These are phyloP conservation scores for Clarireedia paspali DNA, from an alignment of 2,329 filamentous ascomycete species.

Conservation along the genomic window DNA sequence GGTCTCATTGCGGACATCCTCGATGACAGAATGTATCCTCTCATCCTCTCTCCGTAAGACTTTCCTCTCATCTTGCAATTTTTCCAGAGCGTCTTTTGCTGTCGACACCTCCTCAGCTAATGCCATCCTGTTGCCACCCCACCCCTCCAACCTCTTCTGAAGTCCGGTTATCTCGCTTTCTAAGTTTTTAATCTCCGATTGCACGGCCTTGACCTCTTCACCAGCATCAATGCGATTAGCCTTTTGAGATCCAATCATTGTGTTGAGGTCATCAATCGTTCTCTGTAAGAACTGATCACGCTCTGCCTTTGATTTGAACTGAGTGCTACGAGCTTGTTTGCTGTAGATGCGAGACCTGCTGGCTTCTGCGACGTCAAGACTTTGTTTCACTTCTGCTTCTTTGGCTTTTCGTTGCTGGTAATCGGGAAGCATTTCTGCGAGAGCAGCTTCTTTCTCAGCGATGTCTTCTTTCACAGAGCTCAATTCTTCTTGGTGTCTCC, in stretches of 20 bases:
- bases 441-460: slow-evolving; percentile 64
- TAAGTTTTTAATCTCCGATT: slow-evolving; percentile 61
- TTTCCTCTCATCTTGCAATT: slow-evolving; percentile 78
- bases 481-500: slow-evolving; percentile 64
- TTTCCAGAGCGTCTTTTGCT: slow-evolving; percentile 72
- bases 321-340: slow-evolving; percentile 83
- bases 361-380: slow-evolving; percentile 69
- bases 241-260: slow-evolving; percentile 70
- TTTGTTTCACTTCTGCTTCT: slow-evolving; percentile 62
- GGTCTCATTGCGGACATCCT: slow-evolving; percentile 68
- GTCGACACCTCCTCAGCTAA: slow-evolving; percentile 67
- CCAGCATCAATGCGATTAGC: slow-evolving; percentile 76
- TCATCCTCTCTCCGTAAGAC: slow-evolving; percentile 83
- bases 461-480: slow-evolving; percentile 68
- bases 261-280: slow-evolving; percentile 74
- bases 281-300: slow-evolving; percentile 75
- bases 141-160: slow-evolving; percentile 67
- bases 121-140: slow-evolving; percentile 64
- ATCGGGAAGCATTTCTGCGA: slow-evolving; percentile 66
- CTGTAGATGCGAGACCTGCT: slow-evolving; percentile 73
- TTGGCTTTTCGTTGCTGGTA: slow-evolving; percentile 67
- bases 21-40: slow-evolving; percentile 70
- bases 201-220: slow-evolving; percentile 70
- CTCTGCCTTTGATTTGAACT: slow-evolving; percentile 82
- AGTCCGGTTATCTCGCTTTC: slow-evolving; percentile 67